These are phyloP conservation scores for Fusarium equiseti DNA, from an alignment of 2,329 filamentous ascomycete species.

Conservation along the genomic window DNA sequence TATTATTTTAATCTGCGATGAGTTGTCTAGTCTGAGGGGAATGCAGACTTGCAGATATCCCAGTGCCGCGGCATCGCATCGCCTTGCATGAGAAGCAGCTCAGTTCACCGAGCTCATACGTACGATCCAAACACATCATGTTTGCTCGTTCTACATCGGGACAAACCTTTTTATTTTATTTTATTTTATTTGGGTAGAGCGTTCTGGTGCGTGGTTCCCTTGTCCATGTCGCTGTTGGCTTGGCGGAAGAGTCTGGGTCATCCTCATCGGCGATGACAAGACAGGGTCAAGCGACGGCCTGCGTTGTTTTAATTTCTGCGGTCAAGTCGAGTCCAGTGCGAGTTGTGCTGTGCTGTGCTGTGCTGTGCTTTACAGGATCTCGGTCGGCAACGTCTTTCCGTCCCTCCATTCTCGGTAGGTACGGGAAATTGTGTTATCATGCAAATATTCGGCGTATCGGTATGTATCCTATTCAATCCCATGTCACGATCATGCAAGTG, in stretches of 20 bases:
- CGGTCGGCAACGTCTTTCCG: slow-evolving; percentile 25
- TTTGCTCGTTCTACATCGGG: slow-evolving; percentile 9
- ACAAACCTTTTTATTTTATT: not conserved
- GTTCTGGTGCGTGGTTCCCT: not conserved
- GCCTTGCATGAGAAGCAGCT: slow-evolving; percentile 4
- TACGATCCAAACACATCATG: slow-evolving; percentile 14
- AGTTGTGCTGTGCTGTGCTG: not conserved
- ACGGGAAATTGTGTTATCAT: slow-evolving; percentile 24
- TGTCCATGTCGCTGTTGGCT: slow-evolving; percentile 17
- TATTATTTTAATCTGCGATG: slow-evolving; percentile 33
- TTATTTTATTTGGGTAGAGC: not conserved
- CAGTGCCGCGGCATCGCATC: not conserved
- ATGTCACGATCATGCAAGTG: slow-evolving; percentile 30
- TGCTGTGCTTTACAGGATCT: slow-evolving; percentile 1
- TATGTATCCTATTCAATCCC: slow-evolving; percentile 3
- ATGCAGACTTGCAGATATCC: not conserved
- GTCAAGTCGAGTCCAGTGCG: not conserved
- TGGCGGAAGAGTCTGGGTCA: slow-evolving; percentile 32
- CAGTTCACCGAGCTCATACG: slow-evolving; percentile 10
- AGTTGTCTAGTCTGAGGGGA: slow-evolving; percentile 27
- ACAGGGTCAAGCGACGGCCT: not conserved
- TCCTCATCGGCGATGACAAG: slow-evolving; percentile 36
- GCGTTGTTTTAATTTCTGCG: not conserved
- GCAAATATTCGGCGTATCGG: slow-evolving; percentile 15
- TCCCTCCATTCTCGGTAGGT: not conserved